Evolutionary conservation across 192 early-diverging fungal species (phyloP).

Genomic region (Coemansia asiatica): DNA sequence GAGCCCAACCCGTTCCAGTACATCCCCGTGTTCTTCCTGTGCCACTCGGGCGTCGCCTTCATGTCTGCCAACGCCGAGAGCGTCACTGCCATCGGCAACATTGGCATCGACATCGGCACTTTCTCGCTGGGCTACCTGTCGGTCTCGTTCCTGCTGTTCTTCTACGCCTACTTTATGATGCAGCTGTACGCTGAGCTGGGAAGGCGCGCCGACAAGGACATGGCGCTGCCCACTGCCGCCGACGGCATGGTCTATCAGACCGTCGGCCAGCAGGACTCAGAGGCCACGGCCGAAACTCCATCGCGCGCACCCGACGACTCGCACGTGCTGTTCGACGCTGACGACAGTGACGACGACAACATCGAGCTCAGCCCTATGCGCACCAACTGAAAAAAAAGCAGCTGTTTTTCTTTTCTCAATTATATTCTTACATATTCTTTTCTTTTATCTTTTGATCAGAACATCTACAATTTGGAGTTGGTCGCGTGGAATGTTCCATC

Average conservation of each 20-base stretch:
- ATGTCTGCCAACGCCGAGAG: slow-evolving; percentile 67
- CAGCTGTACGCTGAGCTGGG: slow-evolving; percentile 49
- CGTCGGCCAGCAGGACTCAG: slow-evolving; percentile 19
- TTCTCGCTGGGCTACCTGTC: slow-evolving; percentile 61
- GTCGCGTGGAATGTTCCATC: background rate
- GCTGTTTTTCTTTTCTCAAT: background rate
- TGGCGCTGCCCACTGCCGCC: slow-evolving; percentile 32
- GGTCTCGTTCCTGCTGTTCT: slow-evolving; percentile 61
- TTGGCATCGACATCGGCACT: slow-evolving; percentile 59
- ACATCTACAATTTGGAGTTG: too few species aligned
- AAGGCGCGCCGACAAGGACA: slow-evolving; percentile 16
- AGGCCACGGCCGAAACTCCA: background rate
- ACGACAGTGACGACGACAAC: slow-evolving; percentile 24
- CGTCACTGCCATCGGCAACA: slow-evolving; percentile 42
- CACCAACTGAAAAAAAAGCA: background rate
- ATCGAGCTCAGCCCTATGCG: slow-evolving; percentile 37
- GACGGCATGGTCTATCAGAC: slow-evolving; percentile 36
- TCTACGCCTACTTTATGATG: slow-evolving; percentile 58
- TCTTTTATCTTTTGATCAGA: background rate
- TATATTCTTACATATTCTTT: background rate
- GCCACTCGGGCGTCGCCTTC: slow-evolving; percentile 63
- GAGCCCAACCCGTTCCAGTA: slow-evolving; percentile 55
- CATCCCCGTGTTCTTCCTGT: slow-evolving; percentile 55
- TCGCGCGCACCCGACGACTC: slow-evolving; percentile 8
- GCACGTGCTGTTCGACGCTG: slow-evolving; percentile 43